phyloP scores from a whole-genome alignment of 148 eudicot species.

The Amaranthus palmeri region DNA sequence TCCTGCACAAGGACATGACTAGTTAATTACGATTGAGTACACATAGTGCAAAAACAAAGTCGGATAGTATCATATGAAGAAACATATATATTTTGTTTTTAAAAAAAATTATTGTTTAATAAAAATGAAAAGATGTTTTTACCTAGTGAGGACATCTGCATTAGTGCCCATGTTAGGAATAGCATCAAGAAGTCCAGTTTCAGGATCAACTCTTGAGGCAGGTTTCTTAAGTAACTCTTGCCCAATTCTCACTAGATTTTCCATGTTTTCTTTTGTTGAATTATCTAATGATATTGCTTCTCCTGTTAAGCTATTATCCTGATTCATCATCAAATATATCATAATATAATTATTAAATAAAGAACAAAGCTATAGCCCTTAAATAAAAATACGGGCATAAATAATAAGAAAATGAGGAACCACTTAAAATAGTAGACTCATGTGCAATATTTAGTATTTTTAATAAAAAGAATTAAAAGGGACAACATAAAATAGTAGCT shows the following conservation, averaged over 20 bases:
- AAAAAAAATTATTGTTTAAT: not conserved
- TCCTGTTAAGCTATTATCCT: constrained; percentile 50
- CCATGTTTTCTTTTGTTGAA: constrained; percentile 49
- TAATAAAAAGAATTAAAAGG: too few relatives aligned
- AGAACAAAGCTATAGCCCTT: too few relatives aligned
- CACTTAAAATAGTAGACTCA: too few relatives aligned
- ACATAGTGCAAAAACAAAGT: too few relatives aligned
- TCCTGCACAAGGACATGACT: constrained; percentile 5
- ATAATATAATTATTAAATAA: too few relatives aligned
- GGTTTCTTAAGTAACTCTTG: constrained; percentile 43
- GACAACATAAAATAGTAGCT: too few relatives aligned
- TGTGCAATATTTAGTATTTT: too few relatives aligned
- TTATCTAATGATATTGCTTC: constrained; percentile 41
- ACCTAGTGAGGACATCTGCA: constrained; percentile 45
- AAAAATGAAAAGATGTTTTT: not conserved
- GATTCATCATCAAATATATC: not conserved
- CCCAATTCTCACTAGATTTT: constrained; percentile 45
- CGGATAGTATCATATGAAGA: too few relatives aligned
- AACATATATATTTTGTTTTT: too few relatives aligned
- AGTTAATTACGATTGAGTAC: not conserved
- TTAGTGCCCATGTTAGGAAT: constrained; percentile 46
- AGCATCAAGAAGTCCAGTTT: constrained; percentile 42
- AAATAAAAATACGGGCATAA: too few relatives aligned
- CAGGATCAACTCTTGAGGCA: constrained; percentile 48
- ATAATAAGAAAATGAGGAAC: too few relatives aligned